Percentiles rank a stretch among this genome's conserved stretches.
Evolutionary conservation across 1,284 basidiomycete species (phyloP).

Genomic region (Naganishia sp.): DNA sequence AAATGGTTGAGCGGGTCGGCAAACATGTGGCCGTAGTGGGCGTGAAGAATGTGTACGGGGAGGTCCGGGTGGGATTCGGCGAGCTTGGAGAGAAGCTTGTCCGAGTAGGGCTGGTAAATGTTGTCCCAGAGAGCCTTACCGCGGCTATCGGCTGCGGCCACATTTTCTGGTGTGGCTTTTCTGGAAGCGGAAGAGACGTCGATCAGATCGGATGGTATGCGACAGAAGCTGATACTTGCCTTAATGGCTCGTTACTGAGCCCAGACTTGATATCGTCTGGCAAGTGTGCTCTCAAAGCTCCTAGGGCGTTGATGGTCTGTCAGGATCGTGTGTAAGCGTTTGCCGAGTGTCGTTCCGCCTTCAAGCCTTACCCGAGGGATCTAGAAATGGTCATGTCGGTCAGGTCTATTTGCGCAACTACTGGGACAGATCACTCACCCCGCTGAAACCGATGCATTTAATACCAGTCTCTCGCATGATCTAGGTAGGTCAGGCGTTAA

Average conservation of each 20-base stretch:
- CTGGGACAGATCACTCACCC: not conserved
- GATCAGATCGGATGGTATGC: not conserved
- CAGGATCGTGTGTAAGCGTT: too few species aligned
- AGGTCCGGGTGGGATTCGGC: constrained; percentile 68
- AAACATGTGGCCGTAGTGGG: constrained; percentile 82
- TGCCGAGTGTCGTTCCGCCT: not conserved
- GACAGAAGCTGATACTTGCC: constrained; percentile 57
- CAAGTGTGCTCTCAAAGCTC: constrained; percentile 66
- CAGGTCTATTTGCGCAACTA: not conserved
- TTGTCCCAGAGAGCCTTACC: constrained; percentile 79
- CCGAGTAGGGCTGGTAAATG: constrained; percentile 86
- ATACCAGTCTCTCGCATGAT: constrained; percentile 89
- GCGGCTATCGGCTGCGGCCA: constrained; percentile 66
- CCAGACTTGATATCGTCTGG: constrained; percentile 73
- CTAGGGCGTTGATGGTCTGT: constrained; percentile 28
- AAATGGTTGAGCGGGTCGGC: constrained; percentile 28
- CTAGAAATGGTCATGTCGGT: not conserved
- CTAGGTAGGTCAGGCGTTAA: constrained; percentile 5
- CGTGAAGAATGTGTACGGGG: constrained; percentile 85
- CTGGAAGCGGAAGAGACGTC: constrained; percentile 51
- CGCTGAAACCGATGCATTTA: constrained; percentile 66
- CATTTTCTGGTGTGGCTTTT: constrained; percentile 63
- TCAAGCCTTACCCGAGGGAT: constrained; percentile 25
- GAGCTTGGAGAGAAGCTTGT: constrained; percentile 87
- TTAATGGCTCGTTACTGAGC: constrained; percentile 66